Evolutionary conservation across 2,329 filamentous ascomycete species (phyloP).

Genomic region (Aspergillus transmontanensis): DNA sequence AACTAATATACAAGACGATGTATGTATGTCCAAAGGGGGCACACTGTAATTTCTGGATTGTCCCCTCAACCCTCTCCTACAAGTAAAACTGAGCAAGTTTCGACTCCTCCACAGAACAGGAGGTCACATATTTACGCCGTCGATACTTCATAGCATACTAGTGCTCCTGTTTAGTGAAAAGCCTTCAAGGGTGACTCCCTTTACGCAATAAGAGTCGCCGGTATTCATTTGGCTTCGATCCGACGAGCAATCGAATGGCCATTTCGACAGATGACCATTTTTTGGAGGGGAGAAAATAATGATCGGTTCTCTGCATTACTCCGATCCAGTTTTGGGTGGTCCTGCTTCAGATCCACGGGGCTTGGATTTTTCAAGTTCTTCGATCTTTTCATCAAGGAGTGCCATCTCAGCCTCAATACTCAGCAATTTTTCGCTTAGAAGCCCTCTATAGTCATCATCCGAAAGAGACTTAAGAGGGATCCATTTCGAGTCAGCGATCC

Average conservation of each 20-base stretch:
- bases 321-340: neutral
- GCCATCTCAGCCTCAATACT: constrained; percentile 76
- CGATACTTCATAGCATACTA: neutral
- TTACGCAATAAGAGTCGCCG: neutral
- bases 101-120: neutral
- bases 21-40: neutral
- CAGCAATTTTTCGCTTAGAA: constrained; percentile 72
- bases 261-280: neutral
- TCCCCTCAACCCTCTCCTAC: neutral
- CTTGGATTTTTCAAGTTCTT: constrained; percentile 46
- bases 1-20: constrained; percentile 5
- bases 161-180: neutral
- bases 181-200: neutral
- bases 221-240: neutral
- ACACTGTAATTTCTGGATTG: neutral
- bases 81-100: neutral
- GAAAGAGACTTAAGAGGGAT: constrained; percentile 70
- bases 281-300: neutral
- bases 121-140: neutral
- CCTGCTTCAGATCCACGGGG: constrained; percentile 3
- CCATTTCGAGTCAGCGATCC: constrained; percentile 64
- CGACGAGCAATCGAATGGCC: neutral
- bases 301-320: constrained; percentile 1
- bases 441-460: constrained; percentile 71
- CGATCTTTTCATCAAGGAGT: constrained; percentile 75